Conservation (phyloP, 768 basidiomycete species). For the Leccinum aurantiacum region DNA sequence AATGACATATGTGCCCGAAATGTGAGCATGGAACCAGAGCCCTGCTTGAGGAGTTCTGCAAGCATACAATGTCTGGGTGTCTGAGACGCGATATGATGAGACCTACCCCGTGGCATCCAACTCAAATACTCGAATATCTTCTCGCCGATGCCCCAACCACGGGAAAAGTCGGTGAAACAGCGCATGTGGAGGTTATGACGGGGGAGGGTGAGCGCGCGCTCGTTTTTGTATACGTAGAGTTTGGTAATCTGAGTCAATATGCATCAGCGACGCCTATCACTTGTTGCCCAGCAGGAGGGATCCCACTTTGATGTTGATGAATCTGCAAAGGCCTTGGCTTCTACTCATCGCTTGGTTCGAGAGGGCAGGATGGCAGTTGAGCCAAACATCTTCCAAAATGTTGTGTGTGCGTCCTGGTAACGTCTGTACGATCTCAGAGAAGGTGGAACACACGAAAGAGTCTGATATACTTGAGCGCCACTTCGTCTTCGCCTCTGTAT, state of each 20-base stretch:
- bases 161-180: slow-evolving; percentile 81
- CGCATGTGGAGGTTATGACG: slow-evolving; percentile 86
- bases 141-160: slow-evolving; percentile 94
- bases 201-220: slow-evolving; percentile 74
- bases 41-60: no score
- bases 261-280: background rate
- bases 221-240: slow-evolving; percentile 87
- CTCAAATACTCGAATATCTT: slow-evolving; percentile 98
- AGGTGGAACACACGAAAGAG: background rate
- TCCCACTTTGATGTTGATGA: slow-evolving; percentile 86
- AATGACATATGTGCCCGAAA: no score
- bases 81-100: background rate
- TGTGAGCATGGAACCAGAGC: no score
- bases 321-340: slow-evolving; percentile 95
- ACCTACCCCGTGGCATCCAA: slow-evolving; percentile 88
- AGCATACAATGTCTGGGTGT: no score
- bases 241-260: slow-evolving; percentile 67
- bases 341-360: slow-evolving; percentile 96
- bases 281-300: background rate
- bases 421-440: slow-evolving; percentile 53
- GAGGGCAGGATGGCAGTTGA: slow-evolving; percentile 85
- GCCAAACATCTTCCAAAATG: slow-evolving; percentile 82
- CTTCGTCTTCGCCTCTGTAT: slow-evolving; percentile 88
- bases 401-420: slow-evolving; percentile 83
- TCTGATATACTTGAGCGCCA: slow-evolving; percentile 77